A percentile compares a stretch with the other conserved stretches of the same genome.
Conservation (phyloP, 148 eudicot species). For the Salicornia ramosissima region DNA sequence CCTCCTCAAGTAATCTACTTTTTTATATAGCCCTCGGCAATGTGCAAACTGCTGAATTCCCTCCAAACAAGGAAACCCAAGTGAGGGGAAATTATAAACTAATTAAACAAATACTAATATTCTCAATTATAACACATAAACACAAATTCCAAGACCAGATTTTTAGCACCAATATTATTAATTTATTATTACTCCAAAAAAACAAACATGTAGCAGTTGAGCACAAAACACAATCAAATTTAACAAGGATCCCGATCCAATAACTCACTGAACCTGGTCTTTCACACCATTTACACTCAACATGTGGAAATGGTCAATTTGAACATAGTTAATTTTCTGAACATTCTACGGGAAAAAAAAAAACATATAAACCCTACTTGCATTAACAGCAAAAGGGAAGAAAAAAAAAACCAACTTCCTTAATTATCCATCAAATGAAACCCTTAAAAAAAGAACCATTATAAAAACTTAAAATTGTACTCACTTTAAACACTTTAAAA, state of each 20-base stretch:
- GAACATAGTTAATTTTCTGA: constrained; percentile 9
- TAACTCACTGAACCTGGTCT: constrained; percentile 48
- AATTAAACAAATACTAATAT: constrained; percentile 3
- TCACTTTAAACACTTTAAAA: constrained; percentile 7
- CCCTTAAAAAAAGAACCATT: constrained; percentile 10
- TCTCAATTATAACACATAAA: constrained; percentile 37
- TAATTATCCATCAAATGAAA: constrained; percentile 16
- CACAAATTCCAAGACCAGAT: constrained; percentile 60
- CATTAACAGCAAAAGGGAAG: constrained; percentile 15
- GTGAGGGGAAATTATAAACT: constrained; percentile 13
- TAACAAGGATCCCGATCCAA: constrained; percentile 78
- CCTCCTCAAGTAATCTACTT: constrained; percentile 45
- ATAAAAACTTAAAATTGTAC: constrained; percentile 10
- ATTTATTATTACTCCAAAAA: constrained; percentile 24
- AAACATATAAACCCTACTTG: constrained; percentile 14
- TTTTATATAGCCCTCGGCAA: constrained; percentile 36
- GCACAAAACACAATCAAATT: constrained; percentile 51
- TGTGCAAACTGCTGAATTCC: constrained; percentile 53
- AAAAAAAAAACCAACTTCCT: background rate
- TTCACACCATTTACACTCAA: constrained; percentile 20
- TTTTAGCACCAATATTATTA: constrained; percentile 28
- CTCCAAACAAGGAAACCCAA: constrained; percentile 34
- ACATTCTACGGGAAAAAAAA: background rate
- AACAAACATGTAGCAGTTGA: constrained; percentile 20
- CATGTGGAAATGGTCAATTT: constrained; percentile 9